Evolutionary conservation across 2,329 filamentous ascomycete species (phyloP).

Genomic region (Monilinia polystroma): DNA sequence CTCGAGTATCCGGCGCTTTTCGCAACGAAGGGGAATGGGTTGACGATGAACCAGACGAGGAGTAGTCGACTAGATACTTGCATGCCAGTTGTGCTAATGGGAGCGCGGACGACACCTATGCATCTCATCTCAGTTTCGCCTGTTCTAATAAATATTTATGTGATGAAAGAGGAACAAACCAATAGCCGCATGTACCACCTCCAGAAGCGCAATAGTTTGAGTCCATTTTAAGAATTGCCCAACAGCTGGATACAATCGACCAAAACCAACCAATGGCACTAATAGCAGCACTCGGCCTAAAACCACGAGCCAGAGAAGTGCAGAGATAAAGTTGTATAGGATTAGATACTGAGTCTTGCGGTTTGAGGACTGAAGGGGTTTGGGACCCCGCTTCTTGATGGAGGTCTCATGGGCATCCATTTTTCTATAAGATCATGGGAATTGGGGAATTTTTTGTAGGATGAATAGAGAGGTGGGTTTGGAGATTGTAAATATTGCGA

Average conservation of each 20-base stretch:
- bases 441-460: not conserved
- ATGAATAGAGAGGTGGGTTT: not conserved
- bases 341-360: conserved; percentile 70
- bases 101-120: conserved; percentile 78
- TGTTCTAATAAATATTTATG: not conserved
- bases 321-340: conserved; percentile 78
- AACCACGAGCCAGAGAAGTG: conserved; percentile 75
- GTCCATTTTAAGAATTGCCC: conserved; percentile 73
- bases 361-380: conserved; percentile 42
- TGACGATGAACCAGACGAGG: conserved; percentile 82
- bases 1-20: conserved; percentile 63
- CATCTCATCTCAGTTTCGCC: conserved; percentile 24
- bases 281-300: conserved; percentile 64
- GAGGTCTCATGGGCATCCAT: conserved; percentile 26
- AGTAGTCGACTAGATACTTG: conserved; percentile 86
- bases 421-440: not conserved
- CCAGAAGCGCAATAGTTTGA: conserved; percentile 79
- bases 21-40: conserved; percentile 68
- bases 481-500: not conserved
- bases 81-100: conserved; percentile 80
- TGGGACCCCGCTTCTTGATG: conserved; percentile 30
- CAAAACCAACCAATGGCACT: conserved; percentile 54
- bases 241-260: conserved; percentile 58
- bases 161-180: conserved; percentile 52
- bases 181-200: conserved; percentile 76